Conservation (phyloP, 768 basidiomycete species). For the Xanthoconium stramineum region DNA sequence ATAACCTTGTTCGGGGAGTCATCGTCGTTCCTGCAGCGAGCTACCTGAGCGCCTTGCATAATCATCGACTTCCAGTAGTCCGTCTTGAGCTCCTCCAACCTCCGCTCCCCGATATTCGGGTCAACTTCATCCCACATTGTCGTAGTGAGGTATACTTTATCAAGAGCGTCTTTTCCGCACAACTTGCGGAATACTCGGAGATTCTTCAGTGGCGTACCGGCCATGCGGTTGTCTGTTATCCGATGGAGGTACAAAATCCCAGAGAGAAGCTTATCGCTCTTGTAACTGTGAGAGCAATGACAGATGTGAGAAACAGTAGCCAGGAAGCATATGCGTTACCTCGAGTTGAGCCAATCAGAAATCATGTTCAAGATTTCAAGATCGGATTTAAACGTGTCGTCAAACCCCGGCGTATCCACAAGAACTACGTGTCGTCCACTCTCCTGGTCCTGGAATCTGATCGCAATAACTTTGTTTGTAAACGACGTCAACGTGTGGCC, state of each 20-base stretch:
- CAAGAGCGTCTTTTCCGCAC: slow-evolving; percentile 28
- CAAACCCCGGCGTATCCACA: slow-evolving; percentile 27
- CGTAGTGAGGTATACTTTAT: slow-evolving; percentile 30
- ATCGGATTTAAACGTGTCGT: slow-evolving; percentile 18
- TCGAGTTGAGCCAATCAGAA: slow-evolving; percentile 13
- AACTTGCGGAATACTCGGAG: slow-evolving; percentile 30
- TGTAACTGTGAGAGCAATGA: background rate
- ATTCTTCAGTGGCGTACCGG: slow-evolving; percentile 32
- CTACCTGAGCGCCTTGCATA: slow-evolving; percentile 3
- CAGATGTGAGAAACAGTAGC: background rate
- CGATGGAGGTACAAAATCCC: slow-evolving; percentile 41
- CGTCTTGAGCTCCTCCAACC: slow-evolving; percentile 6
- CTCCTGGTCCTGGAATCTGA: slow-evolving; percentile 2
- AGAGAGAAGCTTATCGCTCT: slow-evolving; percentile 16
- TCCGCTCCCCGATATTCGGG: slow-evolving; percentile 13
- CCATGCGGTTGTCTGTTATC: slow-evolving; percentile 38
- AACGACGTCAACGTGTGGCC: slow-evolving; percentile 11
- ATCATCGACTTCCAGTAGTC: slow-evolving; percentile 11
- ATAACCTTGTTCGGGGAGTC: slow-evolving; percentile 9
- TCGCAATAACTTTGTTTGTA: slow-evolving; percentile 1
- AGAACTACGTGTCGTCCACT: slow-evolving; percentile 11
- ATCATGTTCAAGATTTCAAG: slow-evolving; percentile 10
- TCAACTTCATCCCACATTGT: slow-evolving; percentile 24
- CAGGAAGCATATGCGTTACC: background rate
- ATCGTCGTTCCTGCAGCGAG: slow-evolving; percentile 4